Percentiles rank a stretch among this genome's conserved stretches.
These are phyloP conservation scores for Penicillium cinerascens DNA, from an alignment of 495 filamentous ascomycete species.

Conservation along the genomic window DNA sequence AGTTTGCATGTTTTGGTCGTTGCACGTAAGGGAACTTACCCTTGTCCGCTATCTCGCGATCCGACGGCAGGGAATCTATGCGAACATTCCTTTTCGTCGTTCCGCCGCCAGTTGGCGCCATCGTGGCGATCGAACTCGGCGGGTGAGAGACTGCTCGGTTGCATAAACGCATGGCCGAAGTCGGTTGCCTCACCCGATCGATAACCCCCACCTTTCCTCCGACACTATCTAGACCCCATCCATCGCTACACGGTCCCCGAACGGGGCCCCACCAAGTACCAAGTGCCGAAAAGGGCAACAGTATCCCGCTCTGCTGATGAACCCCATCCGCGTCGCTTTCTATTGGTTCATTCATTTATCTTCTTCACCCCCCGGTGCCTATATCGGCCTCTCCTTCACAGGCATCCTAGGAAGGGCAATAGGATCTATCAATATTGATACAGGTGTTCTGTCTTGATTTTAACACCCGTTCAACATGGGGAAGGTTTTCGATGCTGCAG, in stretches of 20 bases:
- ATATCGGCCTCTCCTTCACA: background rate
- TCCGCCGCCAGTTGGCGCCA: background rate
- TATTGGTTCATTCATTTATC: background rate
- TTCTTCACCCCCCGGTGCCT: background rate
- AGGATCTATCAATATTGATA: background rate
- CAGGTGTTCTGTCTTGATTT: background rate
- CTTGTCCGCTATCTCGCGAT: constrained; percentile 14
- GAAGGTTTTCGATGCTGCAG: constrained; percentile 2
- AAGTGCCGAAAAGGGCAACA: background rate
- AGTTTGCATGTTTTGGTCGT: no score
- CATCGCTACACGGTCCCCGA: background rate
- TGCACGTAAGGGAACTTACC: constrained; percentile 10
- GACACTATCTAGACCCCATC: no score
- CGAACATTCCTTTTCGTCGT: constrained; percentile 14
- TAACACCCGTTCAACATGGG: background rate
- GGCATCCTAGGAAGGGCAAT: no score
- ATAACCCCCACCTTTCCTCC: background rate
- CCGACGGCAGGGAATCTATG: constrained; percentile 11
- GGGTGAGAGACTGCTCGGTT: background rate
- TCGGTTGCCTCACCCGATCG: background rate
- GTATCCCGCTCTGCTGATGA: background rate
- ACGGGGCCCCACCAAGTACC: background rate
- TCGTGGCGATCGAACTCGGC: background rate
- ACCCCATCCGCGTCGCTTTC: background rate
- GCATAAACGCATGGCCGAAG: background rate